Evolutionary conservation across 139 green algal species (phyloP), one percentile per base, ranked within the genome.

Genomic region (Trebouxia sp.): DNA sequence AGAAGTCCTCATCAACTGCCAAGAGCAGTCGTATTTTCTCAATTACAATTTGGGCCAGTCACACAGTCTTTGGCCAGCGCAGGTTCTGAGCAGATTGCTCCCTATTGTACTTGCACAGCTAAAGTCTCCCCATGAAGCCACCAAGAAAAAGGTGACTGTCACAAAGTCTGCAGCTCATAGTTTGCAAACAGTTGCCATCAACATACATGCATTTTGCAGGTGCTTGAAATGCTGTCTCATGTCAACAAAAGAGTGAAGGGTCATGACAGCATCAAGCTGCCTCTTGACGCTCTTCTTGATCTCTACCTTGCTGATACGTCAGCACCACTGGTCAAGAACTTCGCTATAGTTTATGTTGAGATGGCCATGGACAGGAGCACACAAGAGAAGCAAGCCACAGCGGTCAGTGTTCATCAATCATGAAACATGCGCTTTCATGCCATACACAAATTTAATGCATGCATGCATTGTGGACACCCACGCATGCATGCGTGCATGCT

Each of bases 171-270:
- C 20, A 14, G 35, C 41, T 56, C 2, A 4, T 76, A 17, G 39
- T n/a, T 26, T n/a, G 37, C 20, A 17, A 41, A 8, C 5, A 5
- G 1, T 28, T 42, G 39, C 12, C 8, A 41, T n/a, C 42, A 77
- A 43, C 41, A 69, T 47, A 28, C 28, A 0, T 7, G 6, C 43
- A 17, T 3, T 28, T 53, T 65, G 41, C 70, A 97, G 92, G 89
- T 98, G 65, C 74, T 98, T 66, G 90, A 96, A 80, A 93, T 98
- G 17, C 84, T 98, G 55, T 82, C 76, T 8, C 95, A 98, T 83
- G 88, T 96, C 38, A 98, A 98, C 89, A 98, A 97, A 84, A 89
- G 95, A 32, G 80, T 97, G 24, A 87, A 90, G 5, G 85, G 80
- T 12, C 80, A 87, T 14, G 80, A 84, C 20, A 7, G 75, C 20